phyloP scores from a whole-genome alignment of 2,329 filamentous ascomycete species.

The Aspergillus fumigatus region DNA sequence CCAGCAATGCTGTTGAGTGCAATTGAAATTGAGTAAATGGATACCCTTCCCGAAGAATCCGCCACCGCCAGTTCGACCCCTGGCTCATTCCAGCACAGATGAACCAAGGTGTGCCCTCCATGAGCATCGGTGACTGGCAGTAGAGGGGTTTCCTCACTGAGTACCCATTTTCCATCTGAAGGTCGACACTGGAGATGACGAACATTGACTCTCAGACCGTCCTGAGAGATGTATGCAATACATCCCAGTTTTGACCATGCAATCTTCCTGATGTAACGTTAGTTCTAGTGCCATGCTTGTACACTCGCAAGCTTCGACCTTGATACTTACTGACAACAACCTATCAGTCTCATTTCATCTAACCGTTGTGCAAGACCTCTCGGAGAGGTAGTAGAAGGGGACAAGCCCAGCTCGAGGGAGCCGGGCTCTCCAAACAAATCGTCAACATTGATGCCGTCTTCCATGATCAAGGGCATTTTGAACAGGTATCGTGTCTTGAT shows the following conservation, averaged over 20 bases:
- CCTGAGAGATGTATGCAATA: conserved; percentile 72
- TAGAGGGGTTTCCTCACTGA: conserved; percentile 67
- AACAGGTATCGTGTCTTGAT: background rate
- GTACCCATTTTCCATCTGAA: conserved; percentile 66
- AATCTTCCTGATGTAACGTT: conserved; percentile 56
- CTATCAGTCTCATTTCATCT: conserved; percentile 69
- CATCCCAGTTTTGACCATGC: conserved; percentile 86
- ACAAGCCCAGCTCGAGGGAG: conserved; percentile 54
- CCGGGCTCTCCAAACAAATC: conserved; percentile 69
- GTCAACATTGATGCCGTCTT: conserved; percentile 58
- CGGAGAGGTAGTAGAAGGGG: conserved; percentile 48
- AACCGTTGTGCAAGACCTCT: conserved; percentile 67
- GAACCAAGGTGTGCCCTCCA: conserved; percentile 64
- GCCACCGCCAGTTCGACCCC: conserved; percentile 78
- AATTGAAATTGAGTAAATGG: conserved; percentile 66
- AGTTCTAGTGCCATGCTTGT: conserved; percentile 4
- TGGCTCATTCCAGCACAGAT: conserved; percentile 75
- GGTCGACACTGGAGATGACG: conserved; percentile 67
- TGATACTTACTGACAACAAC: conserved; percentile 72
- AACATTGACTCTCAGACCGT: conserved; percentile 67
- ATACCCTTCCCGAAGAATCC: conserved; percentile 72
- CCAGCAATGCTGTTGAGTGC: conserved; percentile 68
- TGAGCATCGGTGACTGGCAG: conserved; percentile 58
- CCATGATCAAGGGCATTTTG: conserved; percentile 53
- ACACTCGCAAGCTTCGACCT: background rate